Base-by-base conservation (phyloP, 2,329 filamentous ascomycete genomes). In the Akanthomyces dipterigenus region DNA sequence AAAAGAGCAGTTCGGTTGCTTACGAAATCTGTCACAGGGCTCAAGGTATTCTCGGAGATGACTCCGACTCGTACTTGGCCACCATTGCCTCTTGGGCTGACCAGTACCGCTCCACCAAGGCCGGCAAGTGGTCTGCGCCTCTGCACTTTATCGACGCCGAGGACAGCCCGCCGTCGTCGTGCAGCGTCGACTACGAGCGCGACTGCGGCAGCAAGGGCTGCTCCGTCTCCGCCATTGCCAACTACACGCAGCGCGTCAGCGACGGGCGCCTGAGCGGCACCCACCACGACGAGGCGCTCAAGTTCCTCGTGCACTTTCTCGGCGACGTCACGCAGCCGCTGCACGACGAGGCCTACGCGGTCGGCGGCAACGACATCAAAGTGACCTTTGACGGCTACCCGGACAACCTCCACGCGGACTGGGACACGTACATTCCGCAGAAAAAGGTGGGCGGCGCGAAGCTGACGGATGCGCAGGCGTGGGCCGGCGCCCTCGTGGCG, bases 401-500 rank as follows among this genome's bases (percentile, higher is more conserved):
- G 42, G 82, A 81, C 31, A 88, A 88, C 68, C 76, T 88, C 6
- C 85, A 88, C 69, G 70, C 80, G 5, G 76, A 82, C 55, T 88
- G 85, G 85, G 85, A 88, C 68, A 83, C 79, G 6, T 73, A 78
- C 55, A 85, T 87, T 63, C 80, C 82, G 12, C 77, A 84, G 67
- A 72, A 72, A 56, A 70, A 75, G 38, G 68, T 73, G 1, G 76
- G 76, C 60, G 75, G 75, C 63, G 68, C 67, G 31, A 68, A 67
- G 3, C 66, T 74, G 46, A 50, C 70, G 24, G 68, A 72, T 3
- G 77, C 76, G 2, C 71, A 72, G 67, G 64, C 69, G 3, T 79
- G 77, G 76, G 74, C 77, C 11, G 64, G 67, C 24, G 68, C 66
- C 1, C 68, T 79, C 36, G 61, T 64, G 24, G 49, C 49, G 65